Evolutionary conservation across 1,284 basidiomycete species (phyloP).

Genomic region (Malassezia sympodialis): DNA sequence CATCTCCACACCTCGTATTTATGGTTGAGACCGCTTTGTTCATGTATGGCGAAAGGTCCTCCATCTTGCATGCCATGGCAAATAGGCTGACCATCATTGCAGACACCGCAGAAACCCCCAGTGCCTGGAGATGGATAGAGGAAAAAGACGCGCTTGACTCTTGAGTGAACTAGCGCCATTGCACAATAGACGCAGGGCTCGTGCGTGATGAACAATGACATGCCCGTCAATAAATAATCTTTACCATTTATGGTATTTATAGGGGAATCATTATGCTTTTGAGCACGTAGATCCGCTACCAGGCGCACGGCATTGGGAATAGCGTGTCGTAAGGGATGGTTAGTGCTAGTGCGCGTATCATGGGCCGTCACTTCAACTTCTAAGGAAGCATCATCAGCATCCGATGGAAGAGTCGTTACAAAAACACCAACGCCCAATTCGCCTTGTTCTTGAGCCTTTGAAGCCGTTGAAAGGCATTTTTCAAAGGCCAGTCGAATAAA

Average conservation of each 20-base stretch:
- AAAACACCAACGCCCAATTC: slow-evolving; percentile 10
- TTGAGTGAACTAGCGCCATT: slow-evolving; percentile 44
- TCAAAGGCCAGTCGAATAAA: slow-evolving; percentile 12
- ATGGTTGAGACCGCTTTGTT: slow-evolving; percentile 50
- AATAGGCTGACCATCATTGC: slow-evolving; percentile 3
- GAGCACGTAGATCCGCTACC: slow-evolving; percentile 22
- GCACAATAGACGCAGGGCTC: slow-evolving; percentile 45
- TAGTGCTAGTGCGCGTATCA: slow-evolving; percentile 24
- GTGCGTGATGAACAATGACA: slow-evolving; percentile 38
- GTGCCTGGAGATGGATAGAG: slow-evolving; percentile 29
- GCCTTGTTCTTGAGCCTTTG: neutral
- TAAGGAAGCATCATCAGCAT: slow-evolving; percentile 15
- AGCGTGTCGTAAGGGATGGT: slow-evolving; percentile 42
- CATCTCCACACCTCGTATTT: slow-evolving; percentile 49
- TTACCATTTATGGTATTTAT: slow-evolving; percentile 23
- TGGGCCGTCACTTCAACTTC: slow-evolving; percentile 22
- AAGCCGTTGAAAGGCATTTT: slow-evolving; percentile 22
- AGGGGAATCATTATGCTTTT: neutral
- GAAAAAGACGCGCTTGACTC: slow-evolving; percentile 35
- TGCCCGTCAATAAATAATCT: slow-evolving; percentile 42
- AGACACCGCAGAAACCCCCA: slow-evolving; percentile 36
- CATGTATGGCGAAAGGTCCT: slow-evolving; percentile 48
- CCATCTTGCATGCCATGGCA: slow-evolving; percentile 30
- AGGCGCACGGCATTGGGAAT: slow-evolving; percentile 24
- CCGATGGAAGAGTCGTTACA: slow-evolving; percentile 2